Percentiles rank a stretch among this genome's conserved stretches.
Evolutionary conservation across 352 stramenopile species (phyloP).

Genomic region (Pythium diclinum): DNA sequence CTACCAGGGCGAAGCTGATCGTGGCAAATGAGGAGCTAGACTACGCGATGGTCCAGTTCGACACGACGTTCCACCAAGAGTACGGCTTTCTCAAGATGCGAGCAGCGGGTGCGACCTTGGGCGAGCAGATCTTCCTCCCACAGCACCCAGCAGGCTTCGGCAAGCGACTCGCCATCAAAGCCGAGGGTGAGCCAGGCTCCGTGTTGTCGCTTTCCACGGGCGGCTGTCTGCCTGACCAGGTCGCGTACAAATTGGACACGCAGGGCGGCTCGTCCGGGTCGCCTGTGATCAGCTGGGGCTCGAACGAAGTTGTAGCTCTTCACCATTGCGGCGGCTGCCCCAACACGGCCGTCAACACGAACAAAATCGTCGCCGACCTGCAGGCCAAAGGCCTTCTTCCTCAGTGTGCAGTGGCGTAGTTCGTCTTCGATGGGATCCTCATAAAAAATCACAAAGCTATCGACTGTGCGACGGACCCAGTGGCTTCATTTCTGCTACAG

Average conservation of each 20-base stretch:
- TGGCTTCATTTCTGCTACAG: too few species aligned
- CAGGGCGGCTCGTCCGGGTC: constrained; percentile 65
- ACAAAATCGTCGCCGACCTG: constrained; percentile 61
- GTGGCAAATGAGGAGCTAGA: constrained; percentile 37
- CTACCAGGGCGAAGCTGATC: constrained; percentile 36
- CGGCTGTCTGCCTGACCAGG: constrained; percentile 47
- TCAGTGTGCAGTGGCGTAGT: constrained; percentile 33
- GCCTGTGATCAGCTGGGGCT: constrained; percentile 44
- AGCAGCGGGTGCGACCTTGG: constrained; percentile 35
- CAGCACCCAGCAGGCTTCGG: constrained; percentile 59
- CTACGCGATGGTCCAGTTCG: constrained; percentile 65
- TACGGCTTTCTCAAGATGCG: constrained; percentile 60
- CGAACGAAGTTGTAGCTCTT: constrained; percentile 63
- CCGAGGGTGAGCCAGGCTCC: constrained; percentile 31
- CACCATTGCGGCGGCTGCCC: constrained; percentile 74
- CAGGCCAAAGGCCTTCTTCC: constrained; percentile 36
- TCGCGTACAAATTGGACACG: constrained; percentile 70
- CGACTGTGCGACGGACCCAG: too few species aligned
- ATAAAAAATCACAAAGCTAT: neutral
- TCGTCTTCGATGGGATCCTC: neutral
- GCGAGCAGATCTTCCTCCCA: constrained; percentile 56
- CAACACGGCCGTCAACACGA: constrained; percentile 65
- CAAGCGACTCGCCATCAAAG: constrained; percentile 65
- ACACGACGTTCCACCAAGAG: constrained; percentile 38
- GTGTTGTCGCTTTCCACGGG: constrained; percentile 40